Evolutionary conservation across 202 grass and related monocot species (phyloP).

Genomic region (Cymbopogon flexuosus): DNA sequence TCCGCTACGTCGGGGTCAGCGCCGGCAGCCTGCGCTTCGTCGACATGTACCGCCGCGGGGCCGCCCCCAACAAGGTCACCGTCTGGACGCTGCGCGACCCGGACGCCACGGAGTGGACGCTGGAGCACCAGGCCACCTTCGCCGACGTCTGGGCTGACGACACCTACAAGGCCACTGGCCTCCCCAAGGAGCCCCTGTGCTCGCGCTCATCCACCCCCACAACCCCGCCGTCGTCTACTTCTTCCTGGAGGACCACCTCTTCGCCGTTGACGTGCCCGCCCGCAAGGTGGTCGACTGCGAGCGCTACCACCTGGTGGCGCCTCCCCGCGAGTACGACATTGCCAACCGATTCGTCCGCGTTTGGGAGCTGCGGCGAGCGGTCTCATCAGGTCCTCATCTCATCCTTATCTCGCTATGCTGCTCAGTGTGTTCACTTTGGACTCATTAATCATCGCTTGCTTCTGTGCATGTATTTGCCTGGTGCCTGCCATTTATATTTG

Average conservation of each 20-base stretch:
- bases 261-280: neutral
- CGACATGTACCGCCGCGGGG: neutral
- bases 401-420: neutral
- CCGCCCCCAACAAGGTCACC: neutral
- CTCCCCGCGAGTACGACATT: neutral
- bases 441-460: neutral
- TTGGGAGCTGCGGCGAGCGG: conserved; percentile 10
- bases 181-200: neutral
- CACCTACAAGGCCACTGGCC: conserved; percentile 5
- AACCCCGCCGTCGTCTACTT: conserved; percentile 27
- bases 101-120: neutral
- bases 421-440: neutral
- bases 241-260: neutral
- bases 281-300: neutral
- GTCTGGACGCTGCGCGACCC: neutral
- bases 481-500: neutral
- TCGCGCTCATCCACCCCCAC: conserved; percentile 14
- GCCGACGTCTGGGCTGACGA: neutral
- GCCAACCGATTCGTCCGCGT: conserved; percentile 17
- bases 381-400: neutral
- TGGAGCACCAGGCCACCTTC: neutral
- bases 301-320: conserved; percentile 18
- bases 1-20: neutral
- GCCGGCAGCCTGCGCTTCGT: neutral
- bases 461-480: neutral